Base-by-base conservation (phyloP, 164 flowering plant genomes). In the Echeveria elegans region DNA sequence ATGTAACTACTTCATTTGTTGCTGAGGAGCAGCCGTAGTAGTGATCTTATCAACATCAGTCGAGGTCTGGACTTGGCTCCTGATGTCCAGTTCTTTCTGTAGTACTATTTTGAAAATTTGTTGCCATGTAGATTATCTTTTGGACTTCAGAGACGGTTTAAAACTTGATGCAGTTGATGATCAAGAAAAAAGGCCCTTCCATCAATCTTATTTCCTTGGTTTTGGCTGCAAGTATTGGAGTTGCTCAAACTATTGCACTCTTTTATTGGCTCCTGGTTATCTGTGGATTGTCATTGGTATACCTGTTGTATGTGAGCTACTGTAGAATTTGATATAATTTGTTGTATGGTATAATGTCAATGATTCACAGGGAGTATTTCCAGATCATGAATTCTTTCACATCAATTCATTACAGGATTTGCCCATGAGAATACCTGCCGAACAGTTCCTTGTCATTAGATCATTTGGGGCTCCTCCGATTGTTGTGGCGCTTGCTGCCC, bases 401-500 rank as follows among this genome's bases (percentile, higher is more conserved):
- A n/a, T 5, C 10, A 14, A 26, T 28, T 56, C 61, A 63, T 48
- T 72, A 67, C 79, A 91, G 99, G 96, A 91, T 77, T 94, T 96
- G 73, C 88, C 93, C 18, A 89, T 94, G 88, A 85, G 88, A 11
- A 29, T 67, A 66, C 96, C 97, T 67, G 96, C 97, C 62, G 89
- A 91, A 71, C 79, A 84, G 26, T 94, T 89, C 77, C 88, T 89
- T 63, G 45, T 85, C 18, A 58, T 82, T 65, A 83, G 95, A 78
- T 96, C 96, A 47, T 75, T 89, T 72, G 99, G 99, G 75, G 95
- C 99, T 69, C 97, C 92, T 66, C 80, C 99, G 37, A 80, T 88
- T 73, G 96, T 89, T 21, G 79, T 94, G 69, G 95, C 99, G 60
- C 92, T 94, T 68, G 99, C 97, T 72, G 96, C 95, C 29, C 99